A percentile compares a stretch with the other conserved stretches of the same genome.
Evolutionary conservation across 2,329 filamentous ascomycete species (phyloP).

Genomic region (Cordyceps tenuipes): DNA sequence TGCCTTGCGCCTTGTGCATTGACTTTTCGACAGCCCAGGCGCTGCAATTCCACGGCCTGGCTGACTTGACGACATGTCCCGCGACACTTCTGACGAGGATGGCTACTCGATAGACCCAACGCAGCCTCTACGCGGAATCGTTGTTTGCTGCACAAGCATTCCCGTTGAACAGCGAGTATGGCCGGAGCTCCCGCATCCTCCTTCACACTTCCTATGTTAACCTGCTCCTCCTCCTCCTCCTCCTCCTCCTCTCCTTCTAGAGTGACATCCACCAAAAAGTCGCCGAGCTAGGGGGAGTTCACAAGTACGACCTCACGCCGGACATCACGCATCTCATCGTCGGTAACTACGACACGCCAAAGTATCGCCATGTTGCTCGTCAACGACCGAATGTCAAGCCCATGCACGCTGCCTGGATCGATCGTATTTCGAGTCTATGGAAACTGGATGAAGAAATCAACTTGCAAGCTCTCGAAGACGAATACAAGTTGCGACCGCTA

Average conservation of each 20-base stretch:
- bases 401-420: slow-evolving; percentile 76
- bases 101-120: slow-evolving; percentile 43
- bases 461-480: slow-evolving; percentile 57
- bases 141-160: slow-evolving; percentile 84
- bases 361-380: slow-evolving; percentile 91
- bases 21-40: not conserved
- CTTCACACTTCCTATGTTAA: not conserved
- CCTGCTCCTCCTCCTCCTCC: not conserved
- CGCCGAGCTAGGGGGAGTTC: slow-evolving; percentile 72
- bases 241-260: slow-evolving; percentile 20
- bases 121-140: slow-evolving; percentile 59
- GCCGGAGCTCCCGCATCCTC: slow-evolving; percentile 1
- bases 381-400: slow-evolving; percentile 79
- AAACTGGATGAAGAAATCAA: slow-evolving; percentile 72
- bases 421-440: slow-evolving; percentile 73
- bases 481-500: slow-evolving; percentile 58
- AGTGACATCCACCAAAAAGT: slow-evolving; percentile 55
- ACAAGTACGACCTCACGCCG: slow-evolving; percentile 88
- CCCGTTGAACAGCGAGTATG: slow-evolving; percentile 68
- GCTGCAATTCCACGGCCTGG: not conserved
- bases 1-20: no score
- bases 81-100: slow-evolving; percentile 15
- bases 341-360: slow-evolving; percentile 79
- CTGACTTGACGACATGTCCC: slow-evolving; percentile 21
- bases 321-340: slow-evolving; percentile 93